phyloP scores from a whole-genome alignment of 768 basidiomycete species.

The Rhizopogon vulgaris region DNA sequence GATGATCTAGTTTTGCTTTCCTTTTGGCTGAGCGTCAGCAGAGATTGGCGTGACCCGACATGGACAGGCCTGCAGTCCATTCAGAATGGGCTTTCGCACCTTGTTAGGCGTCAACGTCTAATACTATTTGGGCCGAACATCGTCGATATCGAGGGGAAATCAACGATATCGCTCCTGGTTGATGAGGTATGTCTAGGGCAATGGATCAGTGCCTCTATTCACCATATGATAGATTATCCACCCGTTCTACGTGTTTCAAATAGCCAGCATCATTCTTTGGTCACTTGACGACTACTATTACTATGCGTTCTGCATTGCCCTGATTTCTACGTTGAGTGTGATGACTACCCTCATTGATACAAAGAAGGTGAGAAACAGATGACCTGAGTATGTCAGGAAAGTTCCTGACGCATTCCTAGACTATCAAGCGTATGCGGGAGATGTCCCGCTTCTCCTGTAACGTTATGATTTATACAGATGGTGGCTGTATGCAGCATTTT shows the following conservation, averaged over 20 bases:
- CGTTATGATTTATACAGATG: constrained; percentile 63
- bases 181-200: constrained; percentile 66
- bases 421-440: constrained; percentile 88
- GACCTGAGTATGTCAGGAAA: neutral
- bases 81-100: constrained; percentile 54
- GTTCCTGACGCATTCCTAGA: constrained; percentile 39
- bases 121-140: constrained; percentile 78
- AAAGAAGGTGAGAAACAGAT: constrained; percentile 54
- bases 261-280: constrained; percentile 93
- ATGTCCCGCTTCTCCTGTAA: constrained; percentile 90
- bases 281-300: constrained; percentile 94
- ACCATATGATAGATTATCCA: constrained; percentile 65
- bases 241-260: constrained; percentile 98
- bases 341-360: constrained; percentile 87
- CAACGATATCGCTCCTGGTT: constrained; percentile 66
- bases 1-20: constrained; percentile 11
- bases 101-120: constrained; percentile 55
- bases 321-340: constrained; percentile 85
- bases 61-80: constrained; percentile 63
- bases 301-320: constrained; percentile 93
- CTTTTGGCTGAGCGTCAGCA: constrained; percentile 24
- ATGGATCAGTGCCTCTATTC: constrained; percentile 1
- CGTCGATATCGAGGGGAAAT: constrained; percentile 88
- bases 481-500: constrained; percentile 50
- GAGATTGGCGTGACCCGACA: constrained; percentile 84